phyloP scores from a whole-genome alignment of 2,329 filamentous ascomycete species.

The Dactylonectria macrodidyma region DNA sequence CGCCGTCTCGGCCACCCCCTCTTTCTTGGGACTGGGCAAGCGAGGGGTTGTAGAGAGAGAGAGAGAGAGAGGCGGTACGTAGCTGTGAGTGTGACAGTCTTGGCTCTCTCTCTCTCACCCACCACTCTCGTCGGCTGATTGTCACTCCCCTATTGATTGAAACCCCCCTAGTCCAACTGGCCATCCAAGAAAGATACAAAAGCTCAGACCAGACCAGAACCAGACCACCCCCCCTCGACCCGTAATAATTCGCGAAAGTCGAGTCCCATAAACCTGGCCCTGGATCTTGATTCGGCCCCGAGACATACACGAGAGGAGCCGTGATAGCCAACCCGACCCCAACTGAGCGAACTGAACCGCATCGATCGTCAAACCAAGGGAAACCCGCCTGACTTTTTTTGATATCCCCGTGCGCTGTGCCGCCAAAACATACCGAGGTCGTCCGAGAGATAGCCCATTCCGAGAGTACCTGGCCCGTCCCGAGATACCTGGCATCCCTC shows the following conservation, averaged over 20 bases:
- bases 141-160: no score
- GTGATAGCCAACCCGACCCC: slow-evolving; percentile 21
- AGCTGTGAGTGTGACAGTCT: no score
- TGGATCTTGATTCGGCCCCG: slow-evolving; percentile 1
- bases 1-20: background rate
- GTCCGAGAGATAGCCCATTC: no score
- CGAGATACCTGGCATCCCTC: no score
- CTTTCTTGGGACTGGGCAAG: background rate
- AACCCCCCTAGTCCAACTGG: background rate
- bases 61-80: no score
- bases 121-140: no score
- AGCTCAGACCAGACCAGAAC: background rate
- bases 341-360: slow-evolving; percentile 19
- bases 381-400: background rate
- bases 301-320: background rate
- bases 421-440: background rate
- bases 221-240: background rate
- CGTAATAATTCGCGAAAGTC: slow-evolving; percentile 3
- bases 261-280: background rate
- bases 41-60: background rate
- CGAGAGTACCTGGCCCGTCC: no score
- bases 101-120: no score
- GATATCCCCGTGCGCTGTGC: background rate
- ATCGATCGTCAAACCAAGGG: slow-evolving; percentile 8
- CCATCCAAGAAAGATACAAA: background rate